A percentile compares a stretch with the other conserved stretches of the same genome.
Evolutionary conservation across 139 green algal species (phyloP).

Genomic region (Deuterostichococcus epilithicus): DNA sequence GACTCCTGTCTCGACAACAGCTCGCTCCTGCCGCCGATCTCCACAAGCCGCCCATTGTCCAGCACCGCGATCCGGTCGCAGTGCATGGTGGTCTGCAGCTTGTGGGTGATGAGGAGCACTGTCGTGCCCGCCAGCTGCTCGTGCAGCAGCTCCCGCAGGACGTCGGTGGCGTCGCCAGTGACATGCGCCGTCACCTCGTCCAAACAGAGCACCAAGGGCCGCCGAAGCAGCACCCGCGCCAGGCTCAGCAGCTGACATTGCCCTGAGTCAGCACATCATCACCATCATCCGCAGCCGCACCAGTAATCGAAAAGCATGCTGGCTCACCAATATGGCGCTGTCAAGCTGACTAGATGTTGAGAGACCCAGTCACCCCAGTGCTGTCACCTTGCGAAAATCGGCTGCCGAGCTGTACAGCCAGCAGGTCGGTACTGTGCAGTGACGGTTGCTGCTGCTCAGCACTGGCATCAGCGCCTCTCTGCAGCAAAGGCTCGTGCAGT

Average conservation of each 20-base stretch:
- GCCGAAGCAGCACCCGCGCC: conserved; percentile 60
- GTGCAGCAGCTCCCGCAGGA: conserved; percentile 49
- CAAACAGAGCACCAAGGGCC: conserved; percentile 52
- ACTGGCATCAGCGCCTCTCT: not conserved
- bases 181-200: conserved; percentile 65
- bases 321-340: too few species aligned
- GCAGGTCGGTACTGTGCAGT: not conserved
- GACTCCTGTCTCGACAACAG: conserved; percentile 19
- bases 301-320: too few species aligned
- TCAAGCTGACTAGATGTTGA: too few species aligned
- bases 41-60: conserved; percentile 51
- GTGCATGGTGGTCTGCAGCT: conserved; percentile 37
- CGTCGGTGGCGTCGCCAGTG: conserved; percentile 45
- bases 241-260: conserved; percentile 80
- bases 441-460: too few species aligned
- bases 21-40: conserved; percentile 38
- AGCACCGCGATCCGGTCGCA: conserved; percentile 62
- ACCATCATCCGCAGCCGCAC: too few species aligned
- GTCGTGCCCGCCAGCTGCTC: conserved; percentile 17
- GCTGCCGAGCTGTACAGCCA: not conserved
- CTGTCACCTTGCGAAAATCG: not conserved
- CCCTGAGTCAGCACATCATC: conserved; percentile 21
- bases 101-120: conserved; percentile 62
- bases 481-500: not conserved
- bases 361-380: too few species aligned